phyloP scores from a whole-genome alignment of 2,329 filamentous ascomycete genomes.

The Dothiorella sarmentorum region DNA sequence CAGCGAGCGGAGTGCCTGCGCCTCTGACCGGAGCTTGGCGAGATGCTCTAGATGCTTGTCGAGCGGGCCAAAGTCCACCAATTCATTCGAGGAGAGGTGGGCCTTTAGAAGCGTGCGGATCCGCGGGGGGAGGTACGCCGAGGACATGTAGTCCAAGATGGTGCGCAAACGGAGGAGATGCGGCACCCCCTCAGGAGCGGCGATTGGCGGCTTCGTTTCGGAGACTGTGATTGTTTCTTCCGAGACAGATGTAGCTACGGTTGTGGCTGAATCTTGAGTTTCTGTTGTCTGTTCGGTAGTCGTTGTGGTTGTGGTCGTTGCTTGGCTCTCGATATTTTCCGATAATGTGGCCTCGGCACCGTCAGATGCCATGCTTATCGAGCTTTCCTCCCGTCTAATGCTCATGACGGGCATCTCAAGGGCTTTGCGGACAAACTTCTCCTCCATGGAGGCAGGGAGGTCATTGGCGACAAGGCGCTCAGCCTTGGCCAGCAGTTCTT shows the following conservation, averaged over 20 bases:
- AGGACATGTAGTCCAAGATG: conserved; percentile 62
- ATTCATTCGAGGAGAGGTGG: conserved; percentile 42
- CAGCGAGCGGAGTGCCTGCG: conserved; percentile 63
- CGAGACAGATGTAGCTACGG: conserved; percentile 21
- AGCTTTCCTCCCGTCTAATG: conserved; percentile 58
- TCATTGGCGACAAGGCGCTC: conserved; percentile 60
- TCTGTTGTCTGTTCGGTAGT: conserved; percentile 27
- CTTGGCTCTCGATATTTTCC: conserved; percentile 5
- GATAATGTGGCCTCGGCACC: conserved; percentile 28
- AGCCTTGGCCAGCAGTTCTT: conserved; percentile 68
- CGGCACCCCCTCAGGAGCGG: conserved; percentile 45
- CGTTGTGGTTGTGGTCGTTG: conserved; percentile 39
- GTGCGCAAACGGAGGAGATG: conserved; percentile 62
- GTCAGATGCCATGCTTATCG: conserved; percentile 27
- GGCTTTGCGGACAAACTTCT: conserved; percentile 72
- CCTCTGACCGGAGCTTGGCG: conserved; percentile 66
- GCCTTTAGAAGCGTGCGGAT: conserved; percentile 45
- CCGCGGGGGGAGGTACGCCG: conserved; percentile 52
- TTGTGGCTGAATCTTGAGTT: conserved; percentile 23
- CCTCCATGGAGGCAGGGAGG: conserved; percentile 78
- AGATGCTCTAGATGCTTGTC: conserved; percentile 67
- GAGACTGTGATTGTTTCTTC: conserved; percentile 21
- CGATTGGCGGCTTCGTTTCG: conserved; percentile 22
- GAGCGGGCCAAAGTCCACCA: conserved; percentile 66
- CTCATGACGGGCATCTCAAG: conserved; percentile 74